Base-by-base conservation (phyloP, 169 alveolate genomes). In the Eimeria acervulina region DNA sequence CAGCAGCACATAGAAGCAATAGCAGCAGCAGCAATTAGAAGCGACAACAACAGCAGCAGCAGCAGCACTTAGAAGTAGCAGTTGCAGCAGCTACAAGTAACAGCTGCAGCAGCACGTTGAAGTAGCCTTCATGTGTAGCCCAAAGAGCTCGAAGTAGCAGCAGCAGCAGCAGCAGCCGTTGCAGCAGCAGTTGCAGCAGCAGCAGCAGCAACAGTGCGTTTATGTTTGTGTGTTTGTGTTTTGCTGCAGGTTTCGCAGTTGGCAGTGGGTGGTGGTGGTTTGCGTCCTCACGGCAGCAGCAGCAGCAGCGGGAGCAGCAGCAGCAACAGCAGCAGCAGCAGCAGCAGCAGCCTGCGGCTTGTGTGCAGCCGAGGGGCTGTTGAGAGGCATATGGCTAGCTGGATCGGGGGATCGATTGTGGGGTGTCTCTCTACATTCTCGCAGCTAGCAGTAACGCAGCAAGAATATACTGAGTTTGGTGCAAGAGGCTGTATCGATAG, bases 331-430 rank as follows among this genome's bases (percentile, higher is more conserved):
- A 52, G 28, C 76, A 83, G 47, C 74, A 52, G 70, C 91, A 52
- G 19, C 91, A 47, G 55, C 12, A 7, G 5, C 5, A 47, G 55
- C 12, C 55, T 90, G 63, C 95, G 68, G 97, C 97, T 95, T 80
- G 93, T 90, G 74, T 98, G 55, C 98, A 98, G 93, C 95, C 97
- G 42, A 21, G 74, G 52, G 26, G 95, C 97, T 63, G 96, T 95
- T 44, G 99, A 98, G 96, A 96, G 98, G 90, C 98, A 97, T 83
- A 98, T 98, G 96, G 96, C 98, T n/a, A 92, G 99, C 42, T 98
- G 99, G 99, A 98, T 98, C 72, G 99, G 99, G 72, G 99, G 99
- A 31, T 97, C 99, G 66, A 99, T 99, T 94, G 96, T 99, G 47
- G 97, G 98, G 55, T 97, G 98, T 81, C 96, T 99, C 10, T 99